Percentiles rank a stretch among this genome's conserved stretches.
Evolutionary conservation across 495 filamentous ascomycete genomes (phyloP).

Genomic region (Xanthoparmelia taractica): DNA sequence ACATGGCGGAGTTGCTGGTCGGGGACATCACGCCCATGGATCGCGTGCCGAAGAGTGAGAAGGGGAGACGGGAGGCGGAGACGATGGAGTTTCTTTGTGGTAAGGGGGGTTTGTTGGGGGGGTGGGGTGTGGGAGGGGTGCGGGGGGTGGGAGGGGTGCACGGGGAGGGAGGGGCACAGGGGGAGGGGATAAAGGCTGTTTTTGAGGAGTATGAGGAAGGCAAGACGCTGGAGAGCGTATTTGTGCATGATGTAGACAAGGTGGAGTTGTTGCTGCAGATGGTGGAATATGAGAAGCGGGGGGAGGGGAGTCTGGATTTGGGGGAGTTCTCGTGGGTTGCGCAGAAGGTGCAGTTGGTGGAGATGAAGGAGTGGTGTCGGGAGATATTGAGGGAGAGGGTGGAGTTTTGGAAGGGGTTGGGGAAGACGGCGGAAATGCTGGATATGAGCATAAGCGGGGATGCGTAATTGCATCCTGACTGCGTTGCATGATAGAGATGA

Average conservation of each 20-base stretch:
- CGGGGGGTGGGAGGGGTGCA: no score
- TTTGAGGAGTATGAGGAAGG: constrained; percentile 94
- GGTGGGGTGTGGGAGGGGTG: no score
- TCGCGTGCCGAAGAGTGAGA: constrained; percentile 57
- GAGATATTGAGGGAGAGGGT: constrained; percentile 70
- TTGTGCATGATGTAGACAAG: constrained; percentile 96
- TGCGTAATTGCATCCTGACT: background rate
- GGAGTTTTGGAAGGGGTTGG: constrained; percentile 54
- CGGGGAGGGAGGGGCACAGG: constrained; percentile 29
- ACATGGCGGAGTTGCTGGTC: constrained; percentile 93
- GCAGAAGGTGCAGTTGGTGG: constrained; percentile 59
- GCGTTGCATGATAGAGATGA: background rate
- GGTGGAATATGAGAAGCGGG: constrained; percentile 85
- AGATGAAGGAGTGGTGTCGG: constrained; percentile 71
- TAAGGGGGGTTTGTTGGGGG: constrained; percentile 56
- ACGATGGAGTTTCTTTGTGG: constrained; percentile 77
- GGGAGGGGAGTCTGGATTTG: constrained; percentile 52
- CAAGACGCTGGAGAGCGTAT: constrained; percentile 71
- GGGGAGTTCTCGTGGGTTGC: constrained; percentile 77
- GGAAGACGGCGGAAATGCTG: constrained; percentile 11
- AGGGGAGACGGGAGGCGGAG: constrained; percentile 71
- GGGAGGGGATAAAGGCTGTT: constrained; percentile 59
- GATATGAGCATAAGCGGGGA: background rate
- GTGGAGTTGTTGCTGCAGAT: constrained; percentile 91
- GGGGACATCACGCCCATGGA: constrained; percentile 95